phyloP scores from a whole-genome alignment of 176 grass and related monocot genomes.

The Eremochloa ophiuroides region DNA sequence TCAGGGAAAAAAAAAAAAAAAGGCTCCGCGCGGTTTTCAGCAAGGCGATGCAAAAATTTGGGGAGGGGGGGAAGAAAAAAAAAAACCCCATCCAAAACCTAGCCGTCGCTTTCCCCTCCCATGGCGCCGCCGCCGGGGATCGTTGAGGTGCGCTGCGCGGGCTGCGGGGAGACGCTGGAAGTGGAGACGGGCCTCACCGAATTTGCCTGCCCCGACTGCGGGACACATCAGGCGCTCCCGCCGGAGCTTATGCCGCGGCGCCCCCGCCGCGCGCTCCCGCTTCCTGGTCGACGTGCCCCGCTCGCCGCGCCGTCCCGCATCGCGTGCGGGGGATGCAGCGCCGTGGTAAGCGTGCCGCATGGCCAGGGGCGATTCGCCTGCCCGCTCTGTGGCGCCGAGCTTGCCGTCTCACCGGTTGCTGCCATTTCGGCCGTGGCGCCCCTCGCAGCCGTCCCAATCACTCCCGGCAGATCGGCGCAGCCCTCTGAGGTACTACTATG shows the following conservation, averaged over 20 bases:
- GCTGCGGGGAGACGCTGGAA: constrained; percentile 60
- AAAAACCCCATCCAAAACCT: neutral
- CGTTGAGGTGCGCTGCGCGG: constrained; percentile 50
- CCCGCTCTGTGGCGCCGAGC: constrained; percentile 36
- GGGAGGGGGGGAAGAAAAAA: neutral
- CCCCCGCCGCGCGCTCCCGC: constrained; percentile 44
- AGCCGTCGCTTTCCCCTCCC: neutral
- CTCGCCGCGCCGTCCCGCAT: constrained; percentile 12
- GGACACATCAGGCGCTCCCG: constrained; percentile 49
- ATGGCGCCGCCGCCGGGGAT: constrained; percentile 30
- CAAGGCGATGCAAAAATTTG: too few relatives aligned
- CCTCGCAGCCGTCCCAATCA: constrained; percentile 38
- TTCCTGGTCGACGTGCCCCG: constrained; percentile 12
- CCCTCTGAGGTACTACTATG: constrained; percentile 1
- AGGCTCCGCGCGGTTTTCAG: neutral
- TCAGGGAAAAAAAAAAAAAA: neutral
- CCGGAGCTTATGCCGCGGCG: constrained; percentile 56
- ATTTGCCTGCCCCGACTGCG: constrained; percentile 61
- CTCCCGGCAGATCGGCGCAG: neutral
- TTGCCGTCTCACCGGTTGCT: constrained; percentile 3
- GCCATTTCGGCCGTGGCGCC: constrained; percentile 3
- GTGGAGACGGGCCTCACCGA: constrained; percentile 56
- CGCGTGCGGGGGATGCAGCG: constrained; percentile 25
- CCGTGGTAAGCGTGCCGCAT: constrained; percentile 42
- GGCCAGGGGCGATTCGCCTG: constrained; percentile 34